Conservation (phyloP, 1,284 basidiomycete genomes). For the Ganoderma lingzhi region DNA sequence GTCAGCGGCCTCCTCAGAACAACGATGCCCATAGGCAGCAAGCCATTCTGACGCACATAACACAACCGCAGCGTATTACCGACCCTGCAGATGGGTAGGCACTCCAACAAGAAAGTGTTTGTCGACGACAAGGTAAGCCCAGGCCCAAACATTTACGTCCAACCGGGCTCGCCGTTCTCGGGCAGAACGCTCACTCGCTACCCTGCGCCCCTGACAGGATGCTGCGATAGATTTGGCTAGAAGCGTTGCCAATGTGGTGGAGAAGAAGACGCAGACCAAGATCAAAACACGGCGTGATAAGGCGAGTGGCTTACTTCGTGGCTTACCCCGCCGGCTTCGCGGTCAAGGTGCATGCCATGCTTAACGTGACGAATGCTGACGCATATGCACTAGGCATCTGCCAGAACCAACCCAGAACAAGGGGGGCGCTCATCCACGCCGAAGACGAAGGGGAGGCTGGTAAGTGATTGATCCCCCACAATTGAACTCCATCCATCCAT, state of each 20-base stretch:
- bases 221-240: slow-evolving; percentile 38
- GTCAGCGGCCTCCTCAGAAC: slow-evolving; percentile 1
- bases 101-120: slow-evolving; percentile 32
- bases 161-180: slow-evolving; percentile 4
- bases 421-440: slow-evolving; percentile 17
- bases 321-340: slow-evolving; percentile 18
- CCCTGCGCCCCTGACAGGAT: slow-evolving; percentile 31
- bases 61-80: slow-evolving; percentile 2
- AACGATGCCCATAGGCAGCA: slow-evolving; percentile 17
- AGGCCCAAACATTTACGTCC: background rate
- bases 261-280: slow-evolving; percentile 36
- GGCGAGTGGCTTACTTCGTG: slow-evolving; percentile 29
- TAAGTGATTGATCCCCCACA: slow-evolving; percentile 26
- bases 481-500: background rate
- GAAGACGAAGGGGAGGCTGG: slow-evolving; percentile 34
- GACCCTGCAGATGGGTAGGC: slow-evolving; percentile 24
- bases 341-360: slow-evolving; percentile 4
- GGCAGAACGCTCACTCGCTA: slow-evolving; percentile 8
- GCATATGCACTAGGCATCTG: slow-evolving; percentile 20
- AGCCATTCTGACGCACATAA: slow-evolving; percentile 8
- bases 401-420: slow-evolving; percentile 15
- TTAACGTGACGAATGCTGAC: background rate
- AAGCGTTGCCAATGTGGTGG: slow-evolving; percentile 35
- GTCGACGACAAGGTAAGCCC: slow-evolving; percentile 35
- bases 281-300: slow-evolving; percentile 33